Conservation (phyloP, 2,329 filamentous ascomycete genomes). For the Cytospora piceicola region DNA sequence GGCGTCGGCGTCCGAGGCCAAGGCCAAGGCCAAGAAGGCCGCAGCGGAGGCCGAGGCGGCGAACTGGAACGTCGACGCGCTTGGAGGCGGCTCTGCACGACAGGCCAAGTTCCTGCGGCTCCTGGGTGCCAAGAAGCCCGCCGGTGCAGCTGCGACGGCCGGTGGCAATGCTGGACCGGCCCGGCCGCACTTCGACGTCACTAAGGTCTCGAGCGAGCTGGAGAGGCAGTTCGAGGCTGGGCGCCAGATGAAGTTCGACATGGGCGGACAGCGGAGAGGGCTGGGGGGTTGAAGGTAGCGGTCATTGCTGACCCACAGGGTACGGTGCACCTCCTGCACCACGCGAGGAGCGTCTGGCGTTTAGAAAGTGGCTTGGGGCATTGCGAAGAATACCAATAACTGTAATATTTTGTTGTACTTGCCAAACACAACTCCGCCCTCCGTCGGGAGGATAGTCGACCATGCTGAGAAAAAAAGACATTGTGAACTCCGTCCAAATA, state of each 20-base stretch:
- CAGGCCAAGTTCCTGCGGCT: conserved; percentile 62
- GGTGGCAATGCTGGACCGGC: conserved; percentile 17
- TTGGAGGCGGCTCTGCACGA: conserved; percentile 55
- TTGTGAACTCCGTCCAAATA: conserved; percentile 24
- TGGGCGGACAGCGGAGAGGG: conserved; percentile 53
- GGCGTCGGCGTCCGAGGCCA: background rate
- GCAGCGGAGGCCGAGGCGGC: conserved; percentile 40
- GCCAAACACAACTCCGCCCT: conserved; percentile 3
- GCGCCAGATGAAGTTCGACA: conserved; percentile 60
- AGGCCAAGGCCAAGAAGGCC: conserved; percentile 28
- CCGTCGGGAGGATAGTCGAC: conserved; percentile 1
- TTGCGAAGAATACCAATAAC: conserved; percentile 21
- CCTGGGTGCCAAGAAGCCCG: conserved; percentile 56
- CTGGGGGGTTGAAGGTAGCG: conserved; percentile 52
- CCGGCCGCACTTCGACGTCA: conserved; percentile 41
- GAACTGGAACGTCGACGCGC: conserved; percentile 57
- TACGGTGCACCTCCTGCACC: background rate
- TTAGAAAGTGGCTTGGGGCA: background rate
- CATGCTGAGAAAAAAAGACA: conserved; percentile 23
- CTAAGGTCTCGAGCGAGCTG: conserved; percentile 54
- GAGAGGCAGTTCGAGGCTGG: conserved; percentile 61
- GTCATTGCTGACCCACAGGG: no score
- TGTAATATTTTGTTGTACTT: conserved; percentile 16
- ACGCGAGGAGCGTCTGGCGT: background rate
- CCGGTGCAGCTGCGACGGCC: conserved; percentile 32